Evolutionary conservation across 495 filamentous ascomycete genomes (phyloP), one percentile per base, ranked within the genome.

Genomic region (Neurospora sp.): DNA sequence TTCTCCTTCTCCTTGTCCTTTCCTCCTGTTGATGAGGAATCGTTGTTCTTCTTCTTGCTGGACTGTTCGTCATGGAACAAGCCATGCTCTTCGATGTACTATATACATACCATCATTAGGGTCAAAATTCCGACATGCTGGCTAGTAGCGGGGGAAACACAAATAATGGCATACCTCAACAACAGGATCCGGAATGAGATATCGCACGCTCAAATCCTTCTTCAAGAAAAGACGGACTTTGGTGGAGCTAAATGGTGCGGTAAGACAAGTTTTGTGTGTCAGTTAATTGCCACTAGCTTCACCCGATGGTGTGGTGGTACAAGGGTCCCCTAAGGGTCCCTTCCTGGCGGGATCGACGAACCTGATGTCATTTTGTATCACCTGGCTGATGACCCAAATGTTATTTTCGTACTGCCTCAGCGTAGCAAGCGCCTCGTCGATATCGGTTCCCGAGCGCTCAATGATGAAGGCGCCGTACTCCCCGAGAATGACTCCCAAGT

Each of bases 381-480:
- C 88, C 77, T 97, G 94, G 76, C 91, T 90, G 74, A 97, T 94
- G 68, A 96, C 90, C 78, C 92, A 89, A 72, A 98, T 97, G 73
- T 97, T 96, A 53, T 83, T 76, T 69, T 87, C 83, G 79, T 84
- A 90, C 41, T 89, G 89, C 77, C 93, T 89, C 53, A 97, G 84
- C 65, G 86, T 88, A 37, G 90, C 88, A 27, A 96, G 83, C 4
- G 93, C 93, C 75, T 94, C 92, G 73, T 94, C 91, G 72, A 96
- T 91, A 75, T 96, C 93, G 20, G 94, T 96, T n/a, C 94, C 94
- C 48, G 88, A 89, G 46, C 94, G 90, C 81, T 98, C 94, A 65
- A 98, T 88, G 73, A 97, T 94, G 81, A 97, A 97, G 11, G 91
- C 89, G 35, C 94, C 94, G 78, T 92, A 97, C 79, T 88, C 85